Percentiles rank a stretch among this genome's conserved stretches.
These are phyloP conservation scores for Penicillium sp. DNA, from an alignment of 2,329 filamentous ascomycete genomes.

Conservation along the genomic window DNA sequence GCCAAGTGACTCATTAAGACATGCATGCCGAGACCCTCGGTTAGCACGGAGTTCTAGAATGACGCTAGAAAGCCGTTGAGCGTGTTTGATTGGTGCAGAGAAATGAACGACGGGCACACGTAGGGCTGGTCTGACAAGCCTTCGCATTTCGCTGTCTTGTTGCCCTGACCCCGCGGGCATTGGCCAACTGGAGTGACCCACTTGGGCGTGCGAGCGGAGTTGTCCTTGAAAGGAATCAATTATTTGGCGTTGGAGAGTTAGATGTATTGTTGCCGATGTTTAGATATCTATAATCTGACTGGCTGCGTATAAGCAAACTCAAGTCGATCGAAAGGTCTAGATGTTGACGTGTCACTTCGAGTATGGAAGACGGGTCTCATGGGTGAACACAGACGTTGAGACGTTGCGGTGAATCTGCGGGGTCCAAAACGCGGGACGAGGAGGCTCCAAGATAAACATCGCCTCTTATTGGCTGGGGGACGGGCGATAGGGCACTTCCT, in stretches of 20 bases:
- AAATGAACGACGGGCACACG: neutral
- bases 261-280: no score
- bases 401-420: constrained; percentile 23
- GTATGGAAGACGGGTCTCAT: neutral
- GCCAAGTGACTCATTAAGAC: constrained; percentile 2
- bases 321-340: neutral
- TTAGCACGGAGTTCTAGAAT: constrained; percentile 24
- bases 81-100: constrained; percentile 10
- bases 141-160: constrained; percentile 3
- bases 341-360: neutral
- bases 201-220: neutral
- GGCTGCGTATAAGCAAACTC: neutral
- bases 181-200: constrained; percentile 4
- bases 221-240: neutral
- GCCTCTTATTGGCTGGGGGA: constrained; percentile 14
- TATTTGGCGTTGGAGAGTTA: neutral
- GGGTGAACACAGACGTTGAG: constrained; percentile 8
- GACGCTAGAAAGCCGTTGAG: constrained; percentile 22
- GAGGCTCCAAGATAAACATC: constrained; percentile 23
- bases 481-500: constrained; percentile 1
- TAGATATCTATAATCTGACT: neutral
- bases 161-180: constrained; percentile 1
- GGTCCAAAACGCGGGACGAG: constrained; percentile 9
- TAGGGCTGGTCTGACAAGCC: neutral
- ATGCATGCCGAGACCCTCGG: constrained; percentile 5